Percentiles rank a stretch among this genome's conserved stretches.
phyloP scores from a whole-genome alignment of 768 basidiomycete species.

The Mycena capillaripes region DNA sequence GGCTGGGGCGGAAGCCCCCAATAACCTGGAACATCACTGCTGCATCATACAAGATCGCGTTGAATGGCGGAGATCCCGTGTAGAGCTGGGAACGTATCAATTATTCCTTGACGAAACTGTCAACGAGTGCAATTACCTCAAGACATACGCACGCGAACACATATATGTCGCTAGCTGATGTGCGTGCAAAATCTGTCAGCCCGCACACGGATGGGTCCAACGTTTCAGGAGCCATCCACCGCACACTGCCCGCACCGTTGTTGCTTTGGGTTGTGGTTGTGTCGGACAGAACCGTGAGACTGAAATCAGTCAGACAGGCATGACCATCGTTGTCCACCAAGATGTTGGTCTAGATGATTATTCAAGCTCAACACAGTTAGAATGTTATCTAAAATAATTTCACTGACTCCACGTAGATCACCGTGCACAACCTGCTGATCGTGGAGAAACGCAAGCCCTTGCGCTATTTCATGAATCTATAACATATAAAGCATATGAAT shows the following conservation, averaged over 20 bases:
- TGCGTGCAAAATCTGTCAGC: slow-evolving; percentile 4
- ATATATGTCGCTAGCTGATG: slow-evolving; percentile 29
- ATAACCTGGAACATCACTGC: slow-evolving; percentile 28
- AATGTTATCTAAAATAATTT: neutral
- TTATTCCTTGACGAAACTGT: neutral
- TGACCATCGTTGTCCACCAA: slow-evolving; percentile 27
- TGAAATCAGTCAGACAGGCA: slow-evolving; percentile 37
- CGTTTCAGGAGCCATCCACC: slow-evolving; percentile 39
- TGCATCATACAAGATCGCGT: slow-evolving; percentile 17
- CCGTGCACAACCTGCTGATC: slow-evolving; percentile 35
- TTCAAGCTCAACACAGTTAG: too few species aligned
- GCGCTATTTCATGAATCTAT: slow-evolving; percentile 37
- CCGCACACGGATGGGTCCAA: slow-evolving; percentile 29
- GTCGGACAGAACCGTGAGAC: slow-evolving; percentile 31
- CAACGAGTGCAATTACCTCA: slow-evolving; percentile 24
- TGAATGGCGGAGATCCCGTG: slow-evolving; percentile 28
- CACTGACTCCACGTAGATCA: slow-evolving; percentile 33
- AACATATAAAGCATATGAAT: slow-evolving; percentile 20
- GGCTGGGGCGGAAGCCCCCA: neutral
- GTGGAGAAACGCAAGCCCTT: slow-evolving; percentile 35
- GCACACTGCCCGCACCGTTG: slow-evolving; percentile 28
- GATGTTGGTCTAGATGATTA: slow-evolving; percentile 39
- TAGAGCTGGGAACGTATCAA: slow-evolving; percentile 9
- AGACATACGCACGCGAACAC: slow-evolving; percentile 29
- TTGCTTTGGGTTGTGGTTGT: slow-evolving; percentile 10